Evolutionary conservation across 441 rosid species (phyloP), one percentile per base, ranked within the genome.

Genomic region (Gossypium gossypioides): DNA sequence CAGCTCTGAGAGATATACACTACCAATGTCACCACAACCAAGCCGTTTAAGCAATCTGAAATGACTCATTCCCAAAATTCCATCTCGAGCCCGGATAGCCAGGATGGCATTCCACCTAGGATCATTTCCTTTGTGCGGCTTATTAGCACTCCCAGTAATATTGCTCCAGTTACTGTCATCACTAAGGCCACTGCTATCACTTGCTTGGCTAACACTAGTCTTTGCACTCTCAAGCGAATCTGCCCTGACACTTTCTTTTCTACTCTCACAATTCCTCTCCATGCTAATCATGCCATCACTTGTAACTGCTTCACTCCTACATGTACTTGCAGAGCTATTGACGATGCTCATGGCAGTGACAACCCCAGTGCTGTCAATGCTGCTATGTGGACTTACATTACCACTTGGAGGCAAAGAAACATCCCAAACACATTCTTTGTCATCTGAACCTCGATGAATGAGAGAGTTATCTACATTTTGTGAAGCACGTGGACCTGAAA

Each of bases 131-230:
- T 92, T 95, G 75, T 92, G 99, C 62, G 99, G 99, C 76, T 92
- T 95, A 70, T 89, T 92, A 60, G 89, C 88, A 67, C 92, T 88
- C 40, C 97, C 91, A 0, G 92, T 91, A 60, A 87, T 71, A 77
- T 87, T 95, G 81, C 99, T 92, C 97, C 99, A 92, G 77, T 85
- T 91, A 76, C 99, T 95, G 72, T 95, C 99, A 83, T 95, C 99
- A 46, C 99, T 95, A 54, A 92, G 82, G 66, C 94, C 96, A 69
- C 98, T 95, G 69, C 99, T 92, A 51, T 88, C 89, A 34, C 97
- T 95, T 62, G 91, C 99, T 77, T 91, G 83, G 78, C 99, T 89
- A 32, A 85, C 84, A 69, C 99, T 92, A 27, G 96, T 90, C 82
- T 89, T 95, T 12, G 85, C 84, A 65, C 99, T 92, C 80, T 94